Conservation (phyloP, 768 basidiomycete genomes). For the Rhizopogon vulgaris region DNA sequence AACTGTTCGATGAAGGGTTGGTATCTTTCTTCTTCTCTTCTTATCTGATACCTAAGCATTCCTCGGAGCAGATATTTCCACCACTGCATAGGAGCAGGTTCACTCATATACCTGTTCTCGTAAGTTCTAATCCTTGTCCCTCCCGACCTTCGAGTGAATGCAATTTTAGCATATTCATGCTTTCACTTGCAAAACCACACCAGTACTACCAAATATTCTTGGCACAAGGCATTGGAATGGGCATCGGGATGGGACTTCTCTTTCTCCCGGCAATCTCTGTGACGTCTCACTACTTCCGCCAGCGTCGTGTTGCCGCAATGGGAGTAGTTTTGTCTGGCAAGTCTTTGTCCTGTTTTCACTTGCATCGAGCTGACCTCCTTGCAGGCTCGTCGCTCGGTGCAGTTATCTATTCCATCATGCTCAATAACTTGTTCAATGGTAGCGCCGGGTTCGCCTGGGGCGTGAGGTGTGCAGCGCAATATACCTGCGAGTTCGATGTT, state of each 20-base stretch:
- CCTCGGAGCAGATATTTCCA: slow-evolving; percentile 30
- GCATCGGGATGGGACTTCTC: slow-evolving; percentile 49
- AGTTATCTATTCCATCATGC: slow-evolving; percentile 21
- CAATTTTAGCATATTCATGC: slow-evolving; percentile 41
- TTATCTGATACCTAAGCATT: background rate
- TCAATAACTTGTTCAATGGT: slow-evolving; percentile 15
- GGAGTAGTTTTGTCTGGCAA: slow-evolving; percentile 48
- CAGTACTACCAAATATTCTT: slow-evolving; percentile 51
- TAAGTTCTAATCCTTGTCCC: slow-evolving; percentile 14
- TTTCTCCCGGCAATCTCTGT: slow-evolving; percentile 48
- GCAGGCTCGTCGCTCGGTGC: slow-evolving; percentile 17
- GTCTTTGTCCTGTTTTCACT: slow-evolving; percentile 4
- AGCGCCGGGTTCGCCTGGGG: slow-evolving; percentile 18
- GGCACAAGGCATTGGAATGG: slow-evolving; percentile 51
- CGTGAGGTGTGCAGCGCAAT: slow-evolving; percentile 8
- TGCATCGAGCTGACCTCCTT: slow-evolving; percentile 1
- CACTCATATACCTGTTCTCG: slow-evolving; percentile 37
- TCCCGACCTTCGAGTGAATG: too few species aligned
- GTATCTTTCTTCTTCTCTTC: slow-evolving; percentile 18
- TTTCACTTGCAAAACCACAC: slow-evolving; percentile 41
- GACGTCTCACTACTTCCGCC: slow-evolving; percentile 47
- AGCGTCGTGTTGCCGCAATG: slow-evolving; percentile 34
- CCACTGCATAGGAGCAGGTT: slow-evolving; percentile 31
- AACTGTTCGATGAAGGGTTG: slow-evolving; percentile 40
- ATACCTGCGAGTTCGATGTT: background rate